phyloP scores from a whole-genome alignment of 208 protist genomes.

The Trypanosoma vivax region DNA sequence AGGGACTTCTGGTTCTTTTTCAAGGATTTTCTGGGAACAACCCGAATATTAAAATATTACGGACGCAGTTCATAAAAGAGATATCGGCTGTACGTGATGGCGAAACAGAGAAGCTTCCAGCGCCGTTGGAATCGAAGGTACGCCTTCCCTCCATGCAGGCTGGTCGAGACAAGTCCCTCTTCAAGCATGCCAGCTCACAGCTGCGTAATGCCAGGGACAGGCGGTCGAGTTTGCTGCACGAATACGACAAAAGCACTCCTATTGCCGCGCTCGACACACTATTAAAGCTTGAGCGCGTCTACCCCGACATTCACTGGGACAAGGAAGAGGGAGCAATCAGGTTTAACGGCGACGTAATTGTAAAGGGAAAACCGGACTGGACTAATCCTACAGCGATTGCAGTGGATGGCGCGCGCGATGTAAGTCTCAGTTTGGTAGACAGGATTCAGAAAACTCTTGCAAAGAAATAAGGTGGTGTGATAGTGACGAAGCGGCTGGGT shows the following conservation, averaged over 20 bases:
- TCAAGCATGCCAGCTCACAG: constrained; percentile 64
- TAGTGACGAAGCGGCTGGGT: neutral
- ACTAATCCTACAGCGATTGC: constrained; percentile 43
- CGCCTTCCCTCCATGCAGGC: constrained; percentile 75
- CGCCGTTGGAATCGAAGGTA: constrained; percentile 44
- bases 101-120: constrained; percentile 40
- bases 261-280: constrained; percentile 73
- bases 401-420: constrained; percentile 40
- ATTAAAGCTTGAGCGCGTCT: constrained; percentile 54
- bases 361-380: constrained; percentile 72
- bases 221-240: constrained; percentile 33
- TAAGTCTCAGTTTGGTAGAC: constrained; percentile 45
- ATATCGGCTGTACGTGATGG: constrained; percentile 27
- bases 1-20: constrained; percentile 68
- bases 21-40: constrained; percentile 35
- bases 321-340: constrained; percentile 58
- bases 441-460: constrained; percentile 57
- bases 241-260: constrained; percentile 38
- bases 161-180: constrained; percentile 77
- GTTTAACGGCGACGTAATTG: constrained; percentile 63
- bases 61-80: constrained; percentile 71
- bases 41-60: constrained; percentile 59
- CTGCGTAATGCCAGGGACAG: constrained; percentile 53
- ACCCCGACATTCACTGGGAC: constrained; percentile 77
- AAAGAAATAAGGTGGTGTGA: constrained; percentile 41